Evolutionary conservation across 2,329 filamentous ascomycete genomes (phyloP).

Genomic region (Neocucurbitaria cava): DNA sequence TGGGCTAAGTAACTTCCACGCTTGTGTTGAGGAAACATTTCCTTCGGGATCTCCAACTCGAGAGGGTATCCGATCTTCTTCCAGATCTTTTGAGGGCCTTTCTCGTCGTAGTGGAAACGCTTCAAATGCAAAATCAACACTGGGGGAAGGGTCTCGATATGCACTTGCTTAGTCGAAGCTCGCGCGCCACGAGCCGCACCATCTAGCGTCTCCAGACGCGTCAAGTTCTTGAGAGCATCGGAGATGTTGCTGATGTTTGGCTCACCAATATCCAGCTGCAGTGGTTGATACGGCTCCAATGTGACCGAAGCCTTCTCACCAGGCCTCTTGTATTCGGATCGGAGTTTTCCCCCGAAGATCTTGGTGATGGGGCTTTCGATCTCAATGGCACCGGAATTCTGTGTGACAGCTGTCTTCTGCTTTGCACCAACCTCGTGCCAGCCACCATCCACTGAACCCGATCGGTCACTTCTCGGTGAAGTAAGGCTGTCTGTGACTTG

Average conservation of each 20-base stretch:
- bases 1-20: constrained; percentile 70
- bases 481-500: constrained; percentile 36
- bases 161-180: constrained; percentile 88
- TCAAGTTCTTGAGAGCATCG: constrained; percentile 86
- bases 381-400: constrained; percentile 77
- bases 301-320: constrained; percentile 91
- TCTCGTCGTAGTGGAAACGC: constrained; percentile 93
- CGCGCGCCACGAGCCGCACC: constrained; percentile 80
- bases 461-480: constrained; percentile 55
- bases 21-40: constrained; percentile 81
- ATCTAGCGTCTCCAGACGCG: constrained; percentile 81
- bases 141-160: constrained; percentile 89
- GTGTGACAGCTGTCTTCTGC: constrained; percentile 84
- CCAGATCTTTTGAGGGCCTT: constrained; percentile 96
- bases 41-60: constrained; percentile 90
- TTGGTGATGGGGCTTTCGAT: constrained; percentile 85
- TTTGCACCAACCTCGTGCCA: constrained; percentile 96
- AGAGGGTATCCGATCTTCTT: constrained; percentile 96
- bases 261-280: constrained; percentile 93
- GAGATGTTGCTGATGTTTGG: constrained; percentile 87
- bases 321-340: constrained; percentile 86
- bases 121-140: constrained; percentile 95
- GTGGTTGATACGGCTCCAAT: constrained; percentile 88
- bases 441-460: constrained; percentile 64
- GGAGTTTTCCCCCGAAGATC: constrained; percentile 90